Conservation (phyloP, 176 grass and related monocot species). For the Paspalum notatum region DNA sequence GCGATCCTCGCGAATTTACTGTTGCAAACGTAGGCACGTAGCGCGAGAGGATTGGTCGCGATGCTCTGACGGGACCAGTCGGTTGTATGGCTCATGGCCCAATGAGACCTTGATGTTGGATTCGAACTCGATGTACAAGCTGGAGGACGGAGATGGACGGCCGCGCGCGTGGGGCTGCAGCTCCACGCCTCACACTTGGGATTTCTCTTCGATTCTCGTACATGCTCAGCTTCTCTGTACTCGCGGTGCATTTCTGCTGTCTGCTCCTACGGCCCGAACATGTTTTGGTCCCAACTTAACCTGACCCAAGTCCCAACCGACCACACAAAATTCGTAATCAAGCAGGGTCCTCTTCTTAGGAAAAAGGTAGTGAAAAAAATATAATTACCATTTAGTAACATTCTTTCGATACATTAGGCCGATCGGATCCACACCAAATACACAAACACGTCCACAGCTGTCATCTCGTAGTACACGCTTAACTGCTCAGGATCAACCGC, state of each 20-base stretch:
- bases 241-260: background rate
- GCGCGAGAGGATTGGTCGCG: too few species aligned
- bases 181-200: background rate
- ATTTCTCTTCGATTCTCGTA: background rate
- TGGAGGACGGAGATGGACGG: background rate
- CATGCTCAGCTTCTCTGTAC: background rate
- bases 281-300: background rate
- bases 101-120: background rate
- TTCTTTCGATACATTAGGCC: conserved; percentile 39
- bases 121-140: background rate
- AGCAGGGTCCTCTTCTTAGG: background rate
- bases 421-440: conserved; percentile 40
- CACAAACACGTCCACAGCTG: conserved; percentile 32
- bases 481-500: conserved; percentile 11
- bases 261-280: background rate
- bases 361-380: background rate
- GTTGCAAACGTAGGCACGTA: background rate
- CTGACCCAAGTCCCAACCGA: background rate
- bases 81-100: too few species aligned
- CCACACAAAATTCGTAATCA: background rate
- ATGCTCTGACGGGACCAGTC: too few species aligned
- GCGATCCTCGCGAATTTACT: background rate
- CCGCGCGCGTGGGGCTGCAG: too few species aligned
- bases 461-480: conserved; percentile 37
- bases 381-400: conserved; percentile 36